Percentiles rank a stretch among this genome's conserved stretches.
phyloP scores from a whole-genome alignment of 2,329 filamentous ascomycete genomes.

The Madurella fahalii region DNA sequence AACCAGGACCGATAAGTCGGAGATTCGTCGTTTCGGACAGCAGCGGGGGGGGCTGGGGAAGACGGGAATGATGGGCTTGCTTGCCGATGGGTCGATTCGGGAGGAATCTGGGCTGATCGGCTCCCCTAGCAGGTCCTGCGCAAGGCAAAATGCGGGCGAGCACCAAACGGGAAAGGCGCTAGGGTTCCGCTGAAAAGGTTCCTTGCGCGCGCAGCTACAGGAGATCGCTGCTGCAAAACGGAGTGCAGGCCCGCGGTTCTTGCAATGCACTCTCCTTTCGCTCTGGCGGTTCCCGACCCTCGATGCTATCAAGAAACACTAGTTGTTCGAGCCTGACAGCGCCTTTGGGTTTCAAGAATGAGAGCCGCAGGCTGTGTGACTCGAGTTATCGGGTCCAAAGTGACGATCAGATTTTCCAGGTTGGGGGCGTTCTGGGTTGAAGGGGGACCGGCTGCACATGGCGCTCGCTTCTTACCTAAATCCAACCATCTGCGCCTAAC shows the following conservation, averaged over 20 bases:
- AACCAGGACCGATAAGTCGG: constrained; percentile 16
- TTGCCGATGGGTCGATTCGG: constrained; percentile 26
- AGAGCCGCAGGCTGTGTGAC: constrained; percentile 5
- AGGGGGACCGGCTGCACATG: neutral
- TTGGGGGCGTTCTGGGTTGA: neutral
- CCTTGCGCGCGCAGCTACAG: neutral
- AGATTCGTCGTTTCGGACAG: constrained; percentile 19
- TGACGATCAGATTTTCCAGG: neutral
- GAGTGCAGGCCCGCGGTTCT: neutral
- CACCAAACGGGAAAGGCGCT: constrained; percentile 22
- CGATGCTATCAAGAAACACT: too few relatives aligned
- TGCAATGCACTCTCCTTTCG: neutral
- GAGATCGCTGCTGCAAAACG: neutral
- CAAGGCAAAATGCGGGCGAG: constrained; percentile 17
- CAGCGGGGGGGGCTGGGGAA: constrained; percentile 7
- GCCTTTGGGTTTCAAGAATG: neutral
- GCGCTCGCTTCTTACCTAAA: neutral
- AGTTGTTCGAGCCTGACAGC: too few relatives aligned
- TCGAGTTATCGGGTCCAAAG: neutral
- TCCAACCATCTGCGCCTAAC: neutral
- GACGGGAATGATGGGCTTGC: constrained; percentile 14
- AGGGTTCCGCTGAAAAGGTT: neutral
- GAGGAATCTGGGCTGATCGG: constrained; percentile 28
- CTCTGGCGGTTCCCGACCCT: neutral
- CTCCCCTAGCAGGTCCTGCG: constrained; percentile 7